Conservation (phyloP, 164 flowering plant genomes). For the Litsea cubeba region DNA sequence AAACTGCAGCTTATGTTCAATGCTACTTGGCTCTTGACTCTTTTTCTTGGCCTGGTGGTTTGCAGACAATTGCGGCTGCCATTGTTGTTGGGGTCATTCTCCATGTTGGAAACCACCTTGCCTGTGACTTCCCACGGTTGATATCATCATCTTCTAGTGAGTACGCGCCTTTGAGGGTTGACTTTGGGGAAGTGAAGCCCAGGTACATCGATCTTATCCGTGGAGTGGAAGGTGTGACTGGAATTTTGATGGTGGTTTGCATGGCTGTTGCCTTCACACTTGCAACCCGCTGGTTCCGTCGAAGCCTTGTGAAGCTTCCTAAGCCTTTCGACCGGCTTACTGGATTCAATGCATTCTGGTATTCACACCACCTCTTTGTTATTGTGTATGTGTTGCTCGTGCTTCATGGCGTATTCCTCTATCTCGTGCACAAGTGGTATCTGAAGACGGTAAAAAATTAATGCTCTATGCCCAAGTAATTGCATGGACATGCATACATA, state of each 20-base stretch:
- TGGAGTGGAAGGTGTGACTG: constrained; percentile 78
- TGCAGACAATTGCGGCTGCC: constrained; percentile 87
- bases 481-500: background rate
- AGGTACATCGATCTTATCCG: constrained; percentile 44
- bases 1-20: too few species aligned
- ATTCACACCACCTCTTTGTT: constrained; percentile 88
- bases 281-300: constrained; percentile 86
- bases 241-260: constrained; percentile 66
- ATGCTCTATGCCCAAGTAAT: background rate
- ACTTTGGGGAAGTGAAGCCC: constrained; percentile 58
- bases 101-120: constrained; percentile 83
- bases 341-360: constrained; percentile 98
- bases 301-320: constrained; percentile 80
- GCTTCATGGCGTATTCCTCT: constrained; percentile 75
- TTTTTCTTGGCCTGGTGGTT: background rate
- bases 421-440: constrained; percentile 80
- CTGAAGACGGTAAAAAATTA: constrained; percentile 57
- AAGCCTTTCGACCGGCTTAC: constrained; percentile 82
- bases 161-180: constrained; percentile 10
- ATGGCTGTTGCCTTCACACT: constrained; percentile 85
- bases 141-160: constrained; percentile 19
- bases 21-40: background rate
- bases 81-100: constrained; percentile 81
- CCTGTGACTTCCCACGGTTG: constrained; percentile 90
- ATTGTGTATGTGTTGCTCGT: constrained; percentile 78